Evolutionary conservation across 257 asterid species (phyloP).

Genomic region (Petrea volubilis): DNA sequence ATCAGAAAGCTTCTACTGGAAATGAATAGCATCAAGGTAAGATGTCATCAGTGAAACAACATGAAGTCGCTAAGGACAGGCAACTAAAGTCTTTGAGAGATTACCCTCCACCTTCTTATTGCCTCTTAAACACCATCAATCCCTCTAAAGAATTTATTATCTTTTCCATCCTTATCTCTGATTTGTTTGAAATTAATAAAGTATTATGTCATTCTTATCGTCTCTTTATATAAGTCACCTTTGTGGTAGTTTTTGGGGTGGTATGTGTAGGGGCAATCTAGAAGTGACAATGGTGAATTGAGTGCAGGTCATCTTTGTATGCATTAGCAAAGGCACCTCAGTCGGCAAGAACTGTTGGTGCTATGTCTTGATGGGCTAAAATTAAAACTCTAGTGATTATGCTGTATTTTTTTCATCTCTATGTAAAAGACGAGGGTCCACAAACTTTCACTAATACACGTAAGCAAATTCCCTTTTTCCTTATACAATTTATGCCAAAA

Average conservation of each 20-base stretch:
- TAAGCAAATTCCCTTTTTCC: background rate
- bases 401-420: background rate
- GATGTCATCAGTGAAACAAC: background rate
- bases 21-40: background rate
- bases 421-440: background rate
- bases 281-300: background rate
- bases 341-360: background rate
- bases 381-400: background rate
- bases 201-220: background rate
- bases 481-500: background rate
- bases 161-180: background rate
- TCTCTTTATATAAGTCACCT: background rate
- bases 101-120: background rate
- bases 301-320: background rate
- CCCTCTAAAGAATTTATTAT: background rate
- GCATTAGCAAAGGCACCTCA: background rate
- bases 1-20: background rate
- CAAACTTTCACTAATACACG: background rate
- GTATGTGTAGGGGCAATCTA: background rate
- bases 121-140: constrained; percentile 8
- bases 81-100: background rate
- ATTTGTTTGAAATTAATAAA: background rate
- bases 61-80: background rate
- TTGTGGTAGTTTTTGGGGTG: background rate
- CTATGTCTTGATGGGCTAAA: background rate